phyloP scores from a whole-genome alignment of 768 basidiomycete species.

The Termitomyces sp. region DNA sequence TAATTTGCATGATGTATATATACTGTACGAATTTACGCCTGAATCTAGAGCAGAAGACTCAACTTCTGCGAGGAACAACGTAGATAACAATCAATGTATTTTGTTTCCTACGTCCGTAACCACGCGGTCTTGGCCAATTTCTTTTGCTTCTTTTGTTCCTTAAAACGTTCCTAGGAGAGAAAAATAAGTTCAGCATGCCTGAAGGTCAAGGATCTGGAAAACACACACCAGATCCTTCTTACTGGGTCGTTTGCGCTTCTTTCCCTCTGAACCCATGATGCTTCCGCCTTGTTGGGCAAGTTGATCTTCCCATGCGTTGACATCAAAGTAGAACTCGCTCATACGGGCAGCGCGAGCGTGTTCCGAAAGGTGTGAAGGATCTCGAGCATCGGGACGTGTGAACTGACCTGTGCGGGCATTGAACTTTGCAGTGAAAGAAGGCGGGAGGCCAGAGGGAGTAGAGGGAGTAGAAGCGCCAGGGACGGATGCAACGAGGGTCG shows the following conservation, averaged over 20 bases:
- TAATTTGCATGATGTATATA: background rate
- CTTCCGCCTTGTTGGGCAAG: slow-evolving; percentile 42
- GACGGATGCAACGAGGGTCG: slow-evolving; percentile 45
- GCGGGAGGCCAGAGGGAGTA: slow-evolving; percentile 28
- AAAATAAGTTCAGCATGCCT: slow-evolving; percentile 10
- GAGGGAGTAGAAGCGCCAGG: slow-evolving; percentile 20
- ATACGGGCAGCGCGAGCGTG: slow-evolving; percentile 79
- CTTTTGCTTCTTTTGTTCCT: slow-evolving; percentile 75
- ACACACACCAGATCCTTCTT: slow-evolving; percentile 79
- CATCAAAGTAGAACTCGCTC: slow-evolving; percentile 87
- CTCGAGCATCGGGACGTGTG: slow-evolving; percentile 56
- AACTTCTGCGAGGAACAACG: background rate
- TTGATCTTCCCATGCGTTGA: slow-evolving; percentile 72
- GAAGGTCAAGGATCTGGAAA: background rate
- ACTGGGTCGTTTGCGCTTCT: slow-evolving; percentile 71
- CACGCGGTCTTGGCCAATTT: slow-evolving; percentile 88
- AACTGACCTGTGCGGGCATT: slow-evolving; percentile 81
- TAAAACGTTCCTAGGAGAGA: slow-evolving; percentile 64
- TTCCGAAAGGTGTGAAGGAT: slow-evolving; percentile 73
- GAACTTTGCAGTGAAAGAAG: slow-evolving; percentile 64
- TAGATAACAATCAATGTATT: background rate
- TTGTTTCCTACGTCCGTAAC: slow-evolving; percentile 53
- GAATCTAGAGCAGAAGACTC: background rate
- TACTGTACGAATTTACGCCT: background rate
- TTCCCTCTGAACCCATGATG: slow-evolving; percentile 38